Base-by-base conservation (phyloP, 257 asterid genomes). In the Misopates orontium region DNA sequence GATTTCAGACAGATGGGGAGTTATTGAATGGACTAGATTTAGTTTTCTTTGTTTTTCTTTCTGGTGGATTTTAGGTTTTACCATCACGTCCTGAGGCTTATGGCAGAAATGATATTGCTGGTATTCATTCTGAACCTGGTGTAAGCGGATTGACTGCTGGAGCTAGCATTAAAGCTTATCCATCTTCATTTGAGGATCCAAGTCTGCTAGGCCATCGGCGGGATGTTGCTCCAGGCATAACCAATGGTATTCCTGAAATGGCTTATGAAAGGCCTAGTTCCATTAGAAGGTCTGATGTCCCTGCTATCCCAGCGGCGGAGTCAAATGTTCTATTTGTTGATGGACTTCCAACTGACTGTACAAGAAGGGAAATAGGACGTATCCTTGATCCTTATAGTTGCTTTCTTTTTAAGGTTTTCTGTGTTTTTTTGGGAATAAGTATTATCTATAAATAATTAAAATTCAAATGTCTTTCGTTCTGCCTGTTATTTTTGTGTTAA, bases 341-440 rank as follows among this genome's bases (percentile, higher is more conserved):
- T 55, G 91, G 89, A 67, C 94, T 88, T 77, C 96, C 96, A 44
- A 85, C 85, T 39, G 94, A 85, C 71, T 80, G 86, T 75, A 67
- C 91, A 62, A 88, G 96, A 76, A 83, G 96, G 77, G 91, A 88
- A 85, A 71, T 88, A 50, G 94, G 96, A 13, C 91, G 96, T 88
- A 88, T 88, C 94, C 91, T 78, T 78, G 48, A 64, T 31, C n/a
- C 5, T 32, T 64, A 17, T 45, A 19, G n/a, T 58, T 47, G 20
- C 22, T 20, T 36, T n/a, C n/a, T n/a, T 10, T 64, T 55, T 22
- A 24, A 24, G 58, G 31, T 25, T 39, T 57, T 57, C 36, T 52
- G 48, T 54, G 60, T 68, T 45, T 60, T 13, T 41, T 11, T 50
- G 44, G 52, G 4, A 21, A 22, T 16, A 51, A 32, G 32, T 10